Base-by-base conservation (phyloP, 257 asterid species). In the Fraxinus cuspidata region DNA sequence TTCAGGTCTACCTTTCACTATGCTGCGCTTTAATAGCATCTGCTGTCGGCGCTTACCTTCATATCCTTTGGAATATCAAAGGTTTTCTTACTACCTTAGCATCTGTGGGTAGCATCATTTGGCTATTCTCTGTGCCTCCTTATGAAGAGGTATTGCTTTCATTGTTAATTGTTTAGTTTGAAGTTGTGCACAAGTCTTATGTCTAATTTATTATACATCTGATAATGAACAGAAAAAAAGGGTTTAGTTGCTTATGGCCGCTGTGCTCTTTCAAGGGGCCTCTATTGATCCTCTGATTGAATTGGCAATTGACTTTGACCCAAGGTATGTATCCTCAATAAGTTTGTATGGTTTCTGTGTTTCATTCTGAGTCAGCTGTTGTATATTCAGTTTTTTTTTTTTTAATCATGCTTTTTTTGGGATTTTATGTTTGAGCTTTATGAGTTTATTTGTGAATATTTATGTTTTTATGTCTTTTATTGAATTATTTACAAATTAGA, bases 11-110 rank as follows among this genome's bases (percentile, higher is more conserved):
- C 83, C 95, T 96, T 63, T 71, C 98, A 3, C 88, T 96, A 44
- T 96, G 97, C 71, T 93, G 96, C 47, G 93, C 97, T 1, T 78
- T 93, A 74, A 85, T 93, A 16, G 97, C 99, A 29, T 87, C 92
- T 0, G 99, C 97, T 16, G 84, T 87, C 70, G 98, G 99, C 37
- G 93, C 89, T 49, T 96, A 96, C 83, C 87, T 90, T 74, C 99
- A 96, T 84, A 87, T 93, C 53, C 94, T 96, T 5, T 89, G 91
- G 93, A 92, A 96, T 73, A 79, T 93, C 21, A 97, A 98, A 38
- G 99, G 99, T 37, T 18, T 83, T 27, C 90, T 96, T 23, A 96
- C 99, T 2, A 73, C 88, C 5, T 31, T 93, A 35, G 98, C 92
- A 71, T 84, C 85, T 79, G 27, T 90, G 34, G 98, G 93, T 64